These are phyloP conservation scores for Gloeostereum incarnatum DNA, from an alignment of 768 basidiomycete genomes.

Conservation along the genomic window DNA sequence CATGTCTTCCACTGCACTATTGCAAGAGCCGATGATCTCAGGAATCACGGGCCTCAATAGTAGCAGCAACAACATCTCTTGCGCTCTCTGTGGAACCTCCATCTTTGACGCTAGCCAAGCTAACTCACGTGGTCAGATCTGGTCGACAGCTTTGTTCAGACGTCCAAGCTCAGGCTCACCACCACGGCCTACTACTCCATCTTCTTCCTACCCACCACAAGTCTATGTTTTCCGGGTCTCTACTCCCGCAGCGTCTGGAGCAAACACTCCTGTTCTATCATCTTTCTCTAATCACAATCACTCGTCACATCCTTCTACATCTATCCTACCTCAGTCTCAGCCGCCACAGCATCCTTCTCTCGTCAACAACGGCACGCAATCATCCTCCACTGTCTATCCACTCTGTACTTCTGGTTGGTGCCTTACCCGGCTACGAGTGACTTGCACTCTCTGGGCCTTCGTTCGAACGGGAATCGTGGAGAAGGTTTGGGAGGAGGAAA, in stretches of 20 bases:
- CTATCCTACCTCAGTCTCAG: not conserved
- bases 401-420: conserved; percentile 86
- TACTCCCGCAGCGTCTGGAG: no score
- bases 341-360: not conserved
- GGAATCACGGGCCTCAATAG: conserved; percentile 33
- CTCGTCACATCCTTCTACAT: conserved; percentile 1
- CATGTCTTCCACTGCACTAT: conserved; percentile 48
- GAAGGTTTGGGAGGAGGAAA: conserved; percentile 83
- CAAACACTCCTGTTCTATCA: conserved; percentile 4
- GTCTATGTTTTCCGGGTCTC: conserved; percentile 63
- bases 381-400: conserved; percentile 54
- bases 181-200: conserved; percentile 23
- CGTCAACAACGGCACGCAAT: conserved; percentile 9
- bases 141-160: conserved; percentile 55
- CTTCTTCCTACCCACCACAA: conserved; percentile 27
- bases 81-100: conserved; percentile 69
- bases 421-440: conserved; percentile 67
- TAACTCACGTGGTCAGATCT: conserved; percentile 34
- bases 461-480: conserved; percentile 76
- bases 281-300: not conserved
- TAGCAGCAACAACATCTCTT: conserved; percentile 47
- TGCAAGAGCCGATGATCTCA: conserved; percentile 40
- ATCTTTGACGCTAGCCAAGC: conserved; percentile 30
- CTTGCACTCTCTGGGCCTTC: conserved; percentile 89
- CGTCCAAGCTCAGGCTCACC: conserved; percentile 30